Conservation (phyloP, 805 yeast species). For the Candida cerambycidarum region DNA sequence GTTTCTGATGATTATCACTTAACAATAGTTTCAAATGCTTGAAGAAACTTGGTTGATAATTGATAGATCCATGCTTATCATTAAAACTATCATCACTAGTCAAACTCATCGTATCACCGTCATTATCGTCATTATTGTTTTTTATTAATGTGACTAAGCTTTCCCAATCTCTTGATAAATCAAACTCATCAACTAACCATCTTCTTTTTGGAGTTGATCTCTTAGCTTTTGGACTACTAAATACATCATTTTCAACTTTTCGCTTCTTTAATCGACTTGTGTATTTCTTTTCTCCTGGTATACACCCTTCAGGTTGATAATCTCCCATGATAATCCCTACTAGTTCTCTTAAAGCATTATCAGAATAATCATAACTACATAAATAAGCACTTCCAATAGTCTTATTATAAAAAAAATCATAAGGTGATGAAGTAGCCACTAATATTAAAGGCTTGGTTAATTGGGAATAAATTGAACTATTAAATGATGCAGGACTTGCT, state of each 20-base stretch:
- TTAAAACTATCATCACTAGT: conserved; percentile 16
- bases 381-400: conserved; percentile 56
- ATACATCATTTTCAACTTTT: conserved; percentile 16
- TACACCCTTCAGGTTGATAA: conserved; percentile 48
- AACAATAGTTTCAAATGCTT: conserved; percentile 31
- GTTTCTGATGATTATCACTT: conserved; percentile 35
- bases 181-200: conserved; percentile 62
- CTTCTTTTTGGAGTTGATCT: conserved; percentile 31
- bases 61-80: conserved; percentile 15
- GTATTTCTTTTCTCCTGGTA: conserved; percentile 54
- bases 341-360: conserved; percentile 47
- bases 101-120: conserved; percentile 12
- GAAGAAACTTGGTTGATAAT: conserved; percentile 29
- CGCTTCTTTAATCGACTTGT: conserved; percentile 23
- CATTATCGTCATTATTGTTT: conserved; percentile 30
- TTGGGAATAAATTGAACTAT: conserved; percentile 23
- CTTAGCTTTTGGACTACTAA: conserved; percentile 4
- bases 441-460: conserved; percentile 52
- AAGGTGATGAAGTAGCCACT: conserved; percentile 63
- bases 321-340: conserved; percentile 57
- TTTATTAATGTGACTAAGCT: conserved; percentile 46
- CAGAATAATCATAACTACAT: conserved; percentile 62
- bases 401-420: conserved; percentile 57
- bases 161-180: conserved; percentile 50
- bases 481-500: conserved; percentile 35